A percentile compares a stretch with the other conserved stretches of the same genome.
phyloP scores from a whole-genome alignment of 1,284 basidiomycete genomes.

The Schizopora paradoxa region DNA sequence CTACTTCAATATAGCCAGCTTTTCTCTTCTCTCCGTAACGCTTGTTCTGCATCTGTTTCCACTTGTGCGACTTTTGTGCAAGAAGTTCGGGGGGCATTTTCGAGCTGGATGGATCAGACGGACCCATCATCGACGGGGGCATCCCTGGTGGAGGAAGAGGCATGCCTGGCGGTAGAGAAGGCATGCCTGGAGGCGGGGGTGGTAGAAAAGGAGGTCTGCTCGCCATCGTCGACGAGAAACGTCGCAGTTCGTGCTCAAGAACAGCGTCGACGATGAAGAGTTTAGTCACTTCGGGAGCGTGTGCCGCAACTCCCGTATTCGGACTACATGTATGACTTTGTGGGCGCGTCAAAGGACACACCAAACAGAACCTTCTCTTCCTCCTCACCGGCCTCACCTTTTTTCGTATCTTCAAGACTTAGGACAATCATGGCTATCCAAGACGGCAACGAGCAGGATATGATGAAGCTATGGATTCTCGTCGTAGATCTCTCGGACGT shows the following conservation, averaged over 20 bases:
- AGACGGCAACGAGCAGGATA: slow-evolving; percentile 45
- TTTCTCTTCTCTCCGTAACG: slow-evolving; percentile 87
- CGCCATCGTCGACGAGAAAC: slow-evolving; percentile 23
- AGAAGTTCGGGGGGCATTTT: slow-evolving; percentile 73
- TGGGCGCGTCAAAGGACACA: background rate
- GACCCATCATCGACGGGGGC: slow-evolving; percentile 20
- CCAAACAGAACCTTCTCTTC: background rate
- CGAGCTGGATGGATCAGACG: slow-evolving; percentile 44
- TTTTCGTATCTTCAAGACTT: background rate
- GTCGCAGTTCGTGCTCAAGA: slow-evolving; percentile 30
- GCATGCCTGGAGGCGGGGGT: slow-evolving; percentile 58
- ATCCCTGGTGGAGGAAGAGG: slow-evolving; percentile 28
- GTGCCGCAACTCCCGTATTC: background rate
- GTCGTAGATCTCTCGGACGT: slow-evolving; percentile 82
- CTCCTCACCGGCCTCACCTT: background rate
- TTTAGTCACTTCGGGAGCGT: background rate
- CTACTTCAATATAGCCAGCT: slow-evolving; percentile 87
- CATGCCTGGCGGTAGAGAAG: slow-evolving; percentile 40
- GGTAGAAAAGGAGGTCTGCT: slow-evolving; percentile 56
- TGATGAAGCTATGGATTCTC: slow-evolving; percentile 65
- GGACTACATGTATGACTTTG: background rate
- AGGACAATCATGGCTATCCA: slow-evolving; percentile 37
- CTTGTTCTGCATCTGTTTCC: slow-evolving; percentile 89
- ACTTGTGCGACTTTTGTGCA: slow-evolving; percentile 86
- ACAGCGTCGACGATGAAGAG: slow-evolving; percentile 25